phyloP scores from a whole-genome alignment of 2,329 filamentous ascomycete genomes.

The Sphaerulina vaccinii region DNA sequence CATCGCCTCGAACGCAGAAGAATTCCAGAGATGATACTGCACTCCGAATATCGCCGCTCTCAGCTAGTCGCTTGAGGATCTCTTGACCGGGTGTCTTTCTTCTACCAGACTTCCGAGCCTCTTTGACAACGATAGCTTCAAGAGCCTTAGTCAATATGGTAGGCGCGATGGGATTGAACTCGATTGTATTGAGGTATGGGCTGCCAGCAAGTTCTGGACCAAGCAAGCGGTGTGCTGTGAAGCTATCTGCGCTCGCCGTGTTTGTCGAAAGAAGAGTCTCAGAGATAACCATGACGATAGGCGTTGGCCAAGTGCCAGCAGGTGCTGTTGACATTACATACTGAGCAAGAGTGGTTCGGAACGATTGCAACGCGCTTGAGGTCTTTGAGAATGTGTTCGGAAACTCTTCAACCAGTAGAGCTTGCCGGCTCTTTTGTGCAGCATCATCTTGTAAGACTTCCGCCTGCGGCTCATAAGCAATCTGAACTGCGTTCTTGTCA shows the following conservation, averaged over 20 bases:
- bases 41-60: conserved; percentile 87
- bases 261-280: conserved; percentile 85
- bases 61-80: conserved; percentile 75
- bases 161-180: conserved; percentile 89
- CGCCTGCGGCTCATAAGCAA: neutral
- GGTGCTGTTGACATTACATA: conserved; percentile 61
- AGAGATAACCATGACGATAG: conserved; percentile 85
- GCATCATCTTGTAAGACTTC: conserved; percentile 6
- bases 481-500: conserved; percentile 17
- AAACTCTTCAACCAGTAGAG: conserved; percentile 52
- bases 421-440: conserved; percentile 23
- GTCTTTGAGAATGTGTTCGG: conserved; percentile 50
- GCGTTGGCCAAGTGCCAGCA: conserved; percentile 39
- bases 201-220: conserved; percentile 84
- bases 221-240: conserved; percentile 86
- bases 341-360: conserved; percentile 71
- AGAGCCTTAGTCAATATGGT: conserved; percentile 83
- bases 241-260: conserved; percentile 81
- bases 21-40: conserved; percentile 93
- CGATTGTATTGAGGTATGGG: conserved; percentile 73
- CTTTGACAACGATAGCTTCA: conserved; percentile 77
- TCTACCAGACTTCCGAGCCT: conserved; percentile 74
- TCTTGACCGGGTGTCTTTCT: conserved; percentile 72
- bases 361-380: conserved; percentile 46
- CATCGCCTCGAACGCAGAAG: conserved; percentile 77